These are phyloP conservation scores for Cyberlindnera subsufficiens DNA, from an alignment of 805 yeast species.

Conservation along the genomic window DNA sequence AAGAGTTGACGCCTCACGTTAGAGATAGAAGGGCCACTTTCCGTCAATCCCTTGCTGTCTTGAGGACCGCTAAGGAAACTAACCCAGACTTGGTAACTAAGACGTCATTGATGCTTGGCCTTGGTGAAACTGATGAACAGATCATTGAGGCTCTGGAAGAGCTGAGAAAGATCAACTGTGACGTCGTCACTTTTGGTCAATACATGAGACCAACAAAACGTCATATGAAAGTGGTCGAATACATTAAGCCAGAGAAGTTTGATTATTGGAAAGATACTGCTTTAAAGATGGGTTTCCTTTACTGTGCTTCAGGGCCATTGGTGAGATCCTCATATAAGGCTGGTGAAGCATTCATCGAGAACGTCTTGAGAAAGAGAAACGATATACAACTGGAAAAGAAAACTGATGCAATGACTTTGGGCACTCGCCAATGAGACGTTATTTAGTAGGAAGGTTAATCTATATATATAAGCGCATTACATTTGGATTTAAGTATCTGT, in stretches of 20 bases:
- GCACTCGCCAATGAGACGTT: too few relatives aligned
- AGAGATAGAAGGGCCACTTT: slow-evolving; percentile 97
- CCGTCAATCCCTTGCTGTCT: slow-evolving; percentile 75
- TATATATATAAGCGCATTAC: background rate
- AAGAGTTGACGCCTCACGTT: slow-evolving; percentile 87
- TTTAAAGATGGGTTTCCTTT: slow-evolving; percentile 82
- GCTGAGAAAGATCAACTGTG: slow-evolving; percentile 71
- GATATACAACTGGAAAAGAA: background rate
- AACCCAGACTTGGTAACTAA: slow-evolving; percentile 79
- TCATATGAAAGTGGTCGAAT: slow-evolving; percentile 97
- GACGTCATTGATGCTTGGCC: slow-evolving; percentile 92
- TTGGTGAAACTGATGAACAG: slow-evolving; percentile 95
- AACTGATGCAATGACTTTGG: background rate
- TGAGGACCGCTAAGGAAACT: slow-evolving; percentile 72
- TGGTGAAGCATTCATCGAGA: slow-evolving; percentile 95
- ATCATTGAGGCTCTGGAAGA: slow-evolving; percentile 68
- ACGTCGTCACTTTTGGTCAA: slow-evolving; percentile 97
- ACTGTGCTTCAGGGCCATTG: slow-evolving; percentile 96
- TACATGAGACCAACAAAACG: slow-evolving; percentile 98
- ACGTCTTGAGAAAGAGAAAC: slow-evolving; percentile 72
- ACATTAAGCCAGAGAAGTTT: slow-evolving; percentile 89
- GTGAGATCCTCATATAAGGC: slow-evolving; percentile 97
- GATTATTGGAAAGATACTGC: slow-evolving; percentile 90
- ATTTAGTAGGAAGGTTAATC: background rate
- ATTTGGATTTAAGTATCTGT: too few relatives aligned